Evolutionary conservation across 768 basidiomycete species (phyloP), one percentile per base, ranked within the genome.

Genomic region (Sutorius australiensis): DNA sequence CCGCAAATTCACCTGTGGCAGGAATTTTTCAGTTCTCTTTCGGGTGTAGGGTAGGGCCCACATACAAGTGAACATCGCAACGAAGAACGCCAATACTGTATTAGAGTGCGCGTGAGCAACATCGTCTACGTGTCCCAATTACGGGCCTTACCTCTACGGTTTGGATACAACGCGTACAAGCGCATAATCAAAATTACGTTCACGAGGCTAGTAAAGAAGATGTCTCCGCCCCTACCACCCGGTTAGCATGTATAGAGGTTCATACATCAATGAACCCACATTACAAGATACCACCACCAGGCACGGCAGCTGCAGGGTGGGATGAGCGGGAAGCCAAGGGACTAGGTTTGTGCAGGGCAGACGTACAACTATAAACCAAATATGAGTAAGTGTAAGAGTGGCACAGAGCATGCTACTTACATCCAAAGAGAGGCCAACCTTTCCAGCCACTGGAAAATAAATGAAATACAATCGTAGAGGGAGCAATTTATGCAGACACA

Each of bases 201-300:
- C 8, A 53, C 52, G 19, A 43, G 21, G n/a, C 9, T 53, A 10
- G 47, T 49, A 33, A 42, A 53, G 31, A 53, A 49, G 4, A 49
- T 49, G 6, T 53, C 40, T 28, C 52, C 52, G 19, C 17, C 47
- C 40, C 52, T 53, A 37, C 24, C 24, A 24, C 24, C 24, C 24
- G 24, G 24, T 24, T 24, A 24, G 24, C 24, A 24, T 4, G 24
- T 4, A 24, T 24, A 24, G 24, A 24, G 24, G 24, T n/a, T n/a
- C n/a, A 24, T 36, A 12, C 31, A 32, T 9, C 12, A 12, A 9
- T 10, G 31, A 32, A 0, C 31, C 31, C n/a, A 37, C 36, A 37
- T 37, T 37, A n/a, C 6, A 7, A 37, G 5, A n/a, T 37, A 37
- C 36, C 36, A 37, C 36, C 36, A 37, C 36, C 36, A 37, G 36